phyloP scores from a whole-genome alignment of 495 filamentous ascomycete species.

The Hamigera avellanea region DNA sequence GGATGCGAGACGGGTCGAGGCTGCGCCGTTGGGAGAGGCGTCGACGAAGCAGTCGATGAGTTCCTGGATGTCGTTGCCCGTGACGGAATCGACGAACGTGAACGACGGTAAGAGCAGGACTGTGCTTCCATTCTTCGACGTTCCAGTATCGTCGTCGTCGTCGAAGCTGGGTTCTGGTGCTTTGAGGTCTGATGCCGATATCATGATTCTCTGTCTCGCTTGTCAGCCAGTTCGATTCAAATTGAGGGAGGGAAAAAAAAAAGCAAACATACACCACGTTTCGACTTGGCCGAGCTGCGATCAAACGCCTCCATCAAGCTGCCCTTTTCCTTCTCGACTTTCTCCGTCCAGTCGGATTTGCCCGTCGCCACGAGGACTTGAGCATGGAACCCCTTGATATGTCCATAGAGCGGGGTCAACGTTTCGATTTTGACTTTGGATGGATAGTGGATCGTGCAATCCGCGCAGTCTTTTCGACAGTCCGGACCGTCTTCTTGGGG shows the following conservation, averaged over 20 bases:
- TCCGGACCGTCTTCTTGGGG: slow-evolving; percentile 67
- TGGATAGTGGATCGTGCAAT: slow-evolving; percentile 65
- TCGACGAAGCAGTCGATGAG: slow-evolving; percentile 62
- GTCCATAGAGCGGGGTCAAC: slow-evolving; percentile 64
- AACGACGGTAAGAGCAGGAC: slow-evolving; percentile 83
- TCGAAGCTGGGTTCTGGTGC: slow-evolving; percentile 42
- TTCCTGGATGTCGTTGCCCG: slow-evolving; percentile 50
- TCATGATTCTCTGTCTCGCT: slow-evolving; percentile 56
- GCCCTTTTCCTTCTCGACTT: slow-evolving; percentile 75
- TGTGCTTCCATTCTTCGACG: slow-evolving; percentile 50
- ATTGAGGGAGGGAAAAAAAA: background rate
- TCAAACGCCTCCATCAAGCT: slow-evolving; percentile 86
- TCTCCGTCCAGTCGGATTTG: slow-evolving; percentile 81
- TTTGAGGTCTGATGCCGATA: slow-evolving; percentile 82
- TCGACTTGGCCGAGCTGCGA: slow-evolving; percentile 41
- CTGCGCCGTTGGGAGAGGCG: slow-evolving; percentile 30
- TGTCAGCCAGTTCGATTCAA: background rate
- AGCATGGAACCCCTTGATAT: slow-evolving; percentile 72
- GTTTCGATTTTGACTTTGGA: slow-evolving; percentile 63
- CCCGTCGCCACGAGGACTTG: slow-evolving; percentile 89
- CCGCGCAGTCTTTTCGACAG: slow-evolving; percentile 75
- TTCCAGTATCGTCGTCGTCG: slow-evolving; percentile 22
- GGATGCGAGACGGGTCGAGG: slow-evolving; percentile 23
- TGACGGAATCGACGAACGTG: slow-evolving; percentile 70
- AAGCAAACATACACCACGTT: slow-evolving; percentile 53